Base-by-base conservation (phyloP, 352 stramenopile genomes). In the Phytophthora tentaculata region DNA sequence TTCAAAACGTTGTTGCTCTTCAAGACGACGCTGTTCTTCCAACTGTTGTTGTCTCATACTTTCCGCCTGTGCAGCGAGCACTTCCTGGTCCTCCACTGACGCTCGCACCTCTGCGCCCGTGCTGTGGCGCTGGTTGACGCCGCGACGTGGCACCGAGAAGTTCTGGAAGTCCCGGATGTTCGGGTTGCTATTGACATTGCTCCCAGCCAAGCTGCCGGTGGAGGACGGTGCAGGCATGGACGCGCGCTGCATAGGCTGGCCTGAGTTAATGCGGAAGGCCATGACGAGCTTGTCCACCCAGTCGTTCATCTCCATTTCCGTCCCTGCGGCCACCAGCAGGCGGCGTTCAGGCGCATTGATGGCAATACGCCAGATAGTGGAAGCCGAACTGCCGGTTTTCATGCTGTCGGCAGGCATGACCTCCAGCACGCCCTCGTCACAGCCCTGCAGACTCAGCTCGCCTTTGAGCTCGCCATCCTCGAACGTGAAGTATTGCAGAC, bases 271-370 rank as follows among this genome's bases (percentile, higher is more conserved):
- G 39, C 81, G 81, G 61, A 90, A 90, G 19, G 81, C 81, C 56
- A 88, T 44, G 29, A 88, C 76, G 28, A 95, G 72, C 57, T 93
- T 88, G 66, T 91, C 77, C 45, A 91, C 84, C 87, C 87, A 95
- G 56, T 90, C 71, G 61, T 95, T 95, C 87, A 95, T 95, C 61
- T 95, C 87, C 63, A 90, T 90, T 58, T 95, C 85, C 16, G 87
- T 91, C 12, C 79, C 74, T 0, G 85, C 80, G 6, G 85, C 87
- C 41, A 95, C 74, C 14, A 95, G 64, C 50, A 94, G 62, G 0
- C 85, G 82, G 13, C 80, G 77, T 43, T 83, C 68, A 0, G 80
- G 79, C 26, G 82, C 79, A 60, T 91, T 89, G 60, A 95, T 80
- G 9, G 84, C 82, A 16, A 95, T 68, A 26, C 87, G 83, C 87